phyloP scores from a whole-genome alignment of 2,329 filamentous ascomycete species.

The Coleophoma eucalyptorum region DNA sequence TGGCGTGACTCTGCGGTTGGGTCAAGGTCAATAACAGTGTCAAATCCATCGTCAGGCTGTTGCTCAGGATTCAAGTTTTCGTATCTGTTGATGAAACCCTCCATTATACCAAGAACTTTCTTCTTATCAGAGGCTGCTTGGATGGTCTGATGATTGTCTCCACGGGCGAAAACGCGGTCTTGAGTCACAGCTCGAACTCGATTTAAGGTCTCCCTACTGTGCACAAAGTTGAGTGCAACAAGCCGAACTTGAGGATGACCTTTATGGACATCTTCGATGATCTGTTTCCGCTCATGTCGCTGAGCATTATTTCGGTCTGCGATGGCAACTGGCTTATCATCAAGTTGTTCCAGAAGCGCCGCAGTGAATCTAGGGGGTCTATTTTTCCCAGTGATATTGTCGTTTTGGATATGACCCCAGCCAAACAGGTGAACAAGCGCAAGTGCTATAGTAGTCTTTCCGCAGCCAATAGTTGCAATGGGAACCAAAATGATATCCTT shows the following conservation, averaged over 20 bases:
- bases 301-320: conserved; percentile 95
- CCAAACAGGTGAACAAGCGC: conserved; percentile 78
- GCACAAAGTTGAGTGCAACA: conserved; percentile 85
- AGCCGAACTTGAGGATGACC: conserved; percentile 62
- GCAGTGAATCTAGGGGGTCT: conserved; percentile 77
- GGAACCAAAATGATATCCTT: conserved; percentile 79
- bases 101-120: conserved; percentile 89
- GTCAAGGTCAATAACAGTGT: conserved; percentile 81
- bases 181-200: conserved; percentile 72
- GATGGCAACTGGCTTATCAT: conserved; percentile 68
- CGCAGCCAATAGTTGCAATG: conserved; percentile 90
- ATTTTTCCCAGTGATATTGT: conserved; percentile 81
- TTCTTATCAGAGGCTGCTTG: conserved; percentile 70
- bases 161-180: conserved; percentile 75
- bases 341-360: conserved; percentile 62
- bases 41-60: conserved; percentile 77
- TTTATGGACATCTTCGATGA: conserved; percentile 73
- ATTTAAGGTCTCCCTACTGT: conserved; percentile 64
- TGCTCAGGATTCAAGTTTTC: conserved; percentile 66
- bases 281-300: conserved; percentile 79
- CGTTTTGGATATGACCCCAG: conserved; percentile 95
- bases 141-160: conserved; percentile 97
- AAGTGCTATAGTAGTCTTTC: conserved; percentile 89
- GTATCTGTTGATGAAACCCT: conserved; percentile 85
- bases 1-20: conserved; percentile 71